Conservation (phyloP, 176 grass and related monocot species). For the Lolium perenne region DNA sequence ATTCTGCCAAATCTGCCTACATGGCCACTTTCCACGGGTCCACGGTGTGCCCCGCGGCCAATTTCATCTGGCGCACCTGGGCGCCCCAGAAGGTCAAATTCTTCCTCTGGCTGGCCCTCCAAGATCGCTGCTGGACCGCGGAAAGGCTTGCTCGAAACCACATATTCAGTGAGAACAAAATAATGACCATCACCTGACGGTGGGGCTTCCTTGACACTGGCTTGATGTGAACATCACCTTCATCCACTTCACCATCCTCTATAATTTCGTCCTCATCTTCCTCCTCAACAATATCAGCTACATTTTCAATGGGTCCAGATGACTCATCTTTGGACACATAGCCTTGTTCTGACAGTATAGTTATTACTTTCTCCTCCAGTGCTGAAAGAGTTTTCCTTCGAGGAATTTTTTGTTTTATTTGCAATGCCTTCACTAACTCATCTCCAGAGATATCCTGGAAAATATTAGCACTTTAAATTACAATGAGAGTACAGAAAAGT, state of each 20-base stretch:
- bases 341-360: slow-evolving; percentile 83
- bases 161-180: slow-evolving; percentile 27
- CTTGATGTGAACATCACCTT: slow-evolving; percentile 99
- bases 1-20: too few species aligned
- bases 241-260: slow-evolving; percentile 96
- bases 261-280: slow-evolving; percentile 88
- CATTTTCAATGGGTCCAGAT: slow-evolving; percentile 52
- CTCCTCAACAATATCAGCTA: slow-evolving; percentile 64
- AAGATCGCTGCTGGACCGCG: too few species aligned
- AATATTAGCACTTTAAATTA: slow-evolving; percentile 45
- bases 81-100: too few species aligned
- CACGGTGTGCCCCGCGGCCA: too few species aligned
- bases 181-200: slow-evolving; percentile 56
- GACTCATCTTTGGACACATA: slow-evolving; percentile 77
- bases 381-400: slow-evolving; percentile 88
- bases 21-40: too few species aligned
- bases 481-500: neutral
- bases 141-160: too few species aligned
- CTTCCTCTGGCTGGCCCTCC: too few species aligned
- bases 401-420: slow-evolving; percentile 92
- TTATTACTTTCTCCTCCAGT: slow-evolving; percentile 91
- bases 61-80: too few species aligned
- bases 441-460: slow-evolving; percentile 92
- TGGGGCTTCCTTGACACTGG: slow-evolving; percentile 64
- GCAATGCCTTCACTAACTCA: slow-evolving; percentile 87